Evolutionary conservation across 306 rosid genomes (phyloP).

Genomic region (Arachis hypogaea): DNA sequence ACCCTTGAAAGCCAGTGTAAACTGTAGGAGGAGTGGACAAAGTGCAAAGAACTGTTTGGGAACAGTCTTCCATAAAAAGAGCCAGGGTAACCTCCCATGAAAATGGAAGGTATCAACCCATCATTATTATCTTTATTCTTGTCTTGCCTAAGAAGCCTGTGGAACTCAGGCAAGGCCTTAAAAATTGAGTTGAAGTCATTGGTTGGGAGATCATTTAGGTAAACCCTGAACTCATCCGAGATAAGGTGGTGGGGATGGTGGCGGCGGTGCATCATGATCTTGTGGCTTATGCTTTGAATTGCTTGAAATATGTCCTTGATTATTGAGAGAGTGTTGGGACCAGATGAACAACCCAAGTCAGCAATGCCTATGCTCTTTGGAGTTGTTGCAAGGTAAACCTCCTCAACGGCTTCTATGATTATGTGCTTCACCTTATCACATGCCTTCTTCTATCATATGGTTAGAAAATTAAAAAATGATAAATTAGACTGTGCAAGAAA

Average conservation of each 20-base stretch:
- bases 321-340: conserved; percentile 73
- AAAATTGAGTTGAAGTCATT: conserved; percentile 97
- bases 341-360: conserved; percentile 94
- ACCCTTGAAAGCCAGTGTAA: conserved; percentile 96
- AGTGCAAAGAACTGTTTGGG: conserved; percentile 79
- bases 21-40: conserved; percentile 78
- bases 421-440: conserved; percentile 83
- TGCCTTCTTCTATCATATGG: conserved; percentile 59
- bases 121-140: conserved; percentile 40
- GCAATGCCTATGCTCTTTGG: conserved; percentile 85
- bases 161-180: conserved; percentile 82
- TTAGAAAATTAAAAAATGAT: no score
- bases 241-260: no score
- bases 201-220: conserved; percentile 91
- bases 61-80: conserved; percentile 87
- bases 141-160: conserved; percentile 50
- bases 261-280: conserved; percentile 40
- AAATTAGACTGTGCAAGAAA: no score
- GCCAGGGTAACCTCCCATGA: conserved; percentile 92
- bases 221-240: conserved; percentile 64
- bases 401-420: conserved; percentile 65
- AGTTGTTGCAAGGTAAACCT: conserved; percentile 56
- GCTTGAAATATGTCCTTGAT: conserved; percentile 78
- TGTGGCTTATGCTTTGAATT: conserved; percentile 52
- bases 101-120: conserved; percentile 56